Evolutionary conservation across 108 stramenopile species (phyloP), one percentile per base, ranked within the genome.

Genomic region (Nitzschia inconspicua): DNA sequence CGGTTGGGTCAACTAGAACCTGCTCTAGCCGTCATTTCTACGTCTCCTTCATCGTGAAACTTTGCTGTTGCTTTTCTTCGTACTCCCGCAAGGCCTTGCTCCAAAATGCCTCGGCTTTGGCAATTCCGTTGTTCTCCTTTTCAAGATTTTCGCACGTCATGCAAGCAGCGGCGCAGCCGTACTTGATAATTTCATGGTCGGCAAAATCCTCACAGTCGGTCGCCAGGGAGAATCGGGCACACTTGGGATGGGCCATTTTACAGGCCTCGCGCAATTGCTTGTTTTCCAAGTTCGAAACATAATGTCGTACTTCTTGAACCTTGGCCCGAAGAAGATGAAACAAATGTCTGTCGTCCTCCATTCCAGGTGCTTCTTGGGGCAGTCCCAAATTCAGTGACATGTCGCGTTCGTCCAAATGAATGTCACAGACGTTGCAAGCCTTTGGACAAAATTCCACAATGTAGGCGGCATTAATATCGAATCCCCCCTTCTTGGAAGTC

Each of bases 381-480:
- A 66, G 25, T 23, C 66, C 66, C 28, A 66, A 34, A 27, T 37
- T 37, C 0, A 66, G 48, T 13, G 25, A 16, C 2, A 43, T 43
- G 40, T 66, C 66, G 14, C 47, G 42, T 18, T 47, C 47, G 30
- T 46, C 44, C 35, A 66, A 58, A 40, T 66, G 55, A 27, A 66
- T 37, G 43, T 66, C 56, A 52, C 66, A 66, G 13, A 48, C 47
- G 2, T 52, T 52, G 20, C 66, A 66, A 7, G 56, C 28, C 18
- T 27, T 16, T 6, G 66, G 66, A 50, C 66, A 66, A 18, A 66
- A 48, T 39, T 66, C 66, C 10, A 66, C 47, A 18, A 66, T 47
- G 32, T 53, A 66, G 4, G 55, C 36, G 23, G 28, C 44, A 31
- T 57, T 58, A 1, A 66, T 37, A 4, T 20, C 49, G 28, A 39